Evolutionary conservation across 352 stramenopile species (phyloP).

Genomic region (Plasmopara halstedii): DNA sequence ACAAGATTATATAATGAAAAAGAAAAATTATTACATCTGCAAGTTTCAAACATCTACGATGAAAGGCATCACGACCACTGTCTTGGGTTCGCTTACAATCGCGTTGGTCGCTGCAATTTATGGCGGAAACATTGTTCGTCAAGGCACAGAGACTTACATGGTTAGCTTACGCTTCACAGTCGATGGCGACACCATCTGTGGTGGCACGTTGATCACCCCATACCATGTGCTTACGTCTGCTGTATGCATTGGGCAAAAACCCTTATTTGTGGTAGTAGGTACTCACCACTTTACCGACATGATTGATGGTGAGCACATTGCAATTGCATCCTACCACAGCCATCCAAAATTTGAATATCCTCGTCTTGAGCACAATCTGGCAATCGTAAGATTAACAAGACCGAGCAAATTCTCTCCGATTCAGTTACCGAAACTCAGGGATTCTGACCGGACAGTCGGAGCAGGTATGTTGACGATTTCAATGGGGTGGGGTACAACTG

Average conservation of each 20-base stretch:
- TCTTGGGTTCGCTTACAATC: too few species aligned
- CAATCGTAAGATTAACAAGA: conserved; percentile 30
- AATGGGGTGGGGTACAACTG: conserved; percentile 1
- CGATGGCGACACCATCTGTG: conserved; percentile 6
- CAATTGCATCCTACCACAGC: neutral
- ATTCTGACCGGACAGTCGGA: neutral
- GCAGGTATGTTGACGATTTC: neutral
- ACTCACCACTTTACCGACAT: conserved; percentile 1
- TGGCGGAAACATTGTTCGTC: too few species aligned
- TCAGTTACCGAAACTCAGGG: conserved; percentile 3
- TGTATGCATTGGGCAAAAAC: neutral
- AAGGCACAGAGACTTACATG: conserved; percentile 24
- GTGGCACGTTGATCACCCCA: conserved; percentile 1
- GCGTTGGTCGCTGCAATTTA: too few species aligned
- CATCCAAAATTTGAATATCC: conserved; percentile 1
- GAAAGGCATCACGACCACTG: too few species aligned
- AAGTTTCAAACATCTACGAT: too few species aligned
- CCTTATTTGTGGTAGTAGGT: neutral
- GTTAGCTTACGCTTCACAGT: conserved; percentile 5
- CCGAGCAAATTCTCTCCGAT: conserved; percentile 12
- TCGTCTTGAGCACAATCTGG: conserved; percentile 13
- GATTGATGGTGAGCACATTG: conserved; percentile 5
- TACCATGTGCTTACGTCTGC: conserved; percentile 2
- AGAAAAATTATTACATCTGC: too few species aligned
- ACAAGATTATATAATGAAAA: too few species aligned